Conservation (phyloP, 192 early-diverging fungal genomes). For the Mortierella hygrophila region DNA sequence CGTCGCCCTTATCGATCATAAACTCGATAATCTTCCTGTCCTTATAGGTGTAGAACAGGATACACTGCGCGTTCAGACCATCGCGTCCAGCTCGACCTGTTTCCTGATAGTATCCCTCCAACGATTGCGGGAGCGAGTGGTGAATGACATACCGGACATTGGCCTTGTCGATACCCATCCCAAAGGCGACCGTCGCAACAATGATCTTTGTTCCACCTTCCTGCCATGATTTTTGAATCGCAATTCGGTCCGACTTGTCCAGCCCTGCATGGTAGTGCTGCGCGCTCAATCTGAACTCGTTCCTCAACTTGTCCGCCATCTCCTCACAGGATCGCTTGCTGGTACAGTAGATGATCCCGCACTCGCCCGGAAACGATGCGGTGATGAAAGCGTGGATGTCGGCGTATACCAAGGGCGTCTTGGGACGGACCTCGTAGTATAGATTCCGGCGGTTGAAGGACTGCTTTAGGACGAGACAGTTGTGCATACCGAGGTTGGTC, state of each 20-base stretch:
- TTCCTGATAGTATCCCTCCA: slow-evolving; percentile 98
- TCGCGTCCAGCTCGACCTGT: slow-evolving; percentile 97
- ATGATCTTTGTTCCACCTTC: slow-evolving; percentile 80
- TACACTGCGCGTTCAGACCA: slow-evolving; percentile 85
- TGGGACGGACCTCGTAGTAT: slow-evolving; percentile 77
- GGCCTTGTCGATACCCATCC: slow-evolving; percentile 98
- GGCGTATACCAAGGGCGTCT: slow-evolving; percentile 69
- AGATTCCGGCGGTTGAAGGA: slow-evolving; percentile 94
- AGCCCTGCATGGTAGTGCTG: slow-evolving; percentile 93
- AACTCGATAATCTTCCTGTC: slow-evolving; percentile 81
- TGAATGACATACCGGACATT: slow-evolving; percentile 98
- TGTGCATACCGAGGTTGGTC: slow-evolving; percentile 76
- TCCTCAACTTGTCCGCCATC: slow-evolving; percentile 76
- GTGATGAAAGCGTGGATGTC: slow-evolving; percentile 84
- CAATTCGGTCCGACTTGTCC: slow-evolving; percentile 78
- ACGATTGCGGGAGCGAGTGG: slow-evolving; percentile 86
- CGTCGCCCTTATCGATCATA: slow-evolving; percentile 89
- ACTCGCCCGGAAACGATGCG: slow-evolving; percentile 69
- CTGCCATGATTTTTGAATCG: slow-evolving; percentile 90
- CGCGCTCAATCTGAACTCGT: slow-evolving; percentile 69
- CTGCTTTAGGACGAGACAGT: slow-evolving; percentile 79
- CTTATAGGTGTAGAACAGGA: slow-evolving; percentile 83
- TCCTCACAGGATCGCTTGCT: slow-evolving; percentile 87
- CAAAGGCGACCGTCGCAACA: slow-evolving; percentile 97
- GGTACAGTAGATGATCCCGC: slow-evolving; percentile 94